Evolutionary conservation across 2,329 filamentous ascomycete species (phyloP).

Genomic region (Lachnellula cervina): DNA sequence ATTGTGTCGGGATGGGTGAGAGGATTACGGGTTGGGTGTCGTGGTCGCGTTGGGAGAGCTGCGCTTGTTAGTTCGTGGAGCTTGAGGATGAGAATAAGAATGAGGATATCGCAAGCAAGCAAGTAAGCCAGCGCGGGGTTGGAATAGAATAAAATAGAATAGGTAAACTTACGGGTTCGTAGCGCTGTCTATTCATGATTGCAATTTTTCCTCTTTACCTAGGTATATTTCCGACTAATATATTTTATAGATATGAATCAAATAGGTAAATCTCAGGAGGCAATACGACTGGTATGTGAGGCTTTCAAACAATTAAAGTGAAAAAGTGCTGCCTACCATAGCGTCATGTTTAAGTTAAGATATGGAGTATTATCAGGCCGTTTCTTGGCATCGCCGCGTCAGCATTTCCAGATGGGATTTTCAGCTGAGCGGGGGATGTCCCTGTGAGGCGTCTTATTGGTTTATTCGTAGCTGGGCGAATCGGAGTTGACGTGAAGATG

Average conservation of each 20-base stretch:
- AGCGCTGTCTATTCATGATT: conserved; percentile 24
- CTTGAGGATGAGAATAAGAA: background rate
- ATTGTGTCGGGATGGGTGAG: conserved; percentile 17
- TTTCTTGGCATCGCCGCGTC: background rate
- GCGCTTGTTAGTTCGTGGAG: background rate
- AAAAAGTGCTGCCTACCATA: background rate
- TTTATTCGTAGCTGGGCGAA: background rate
- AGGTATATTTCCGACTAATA: too few relatives aligned
- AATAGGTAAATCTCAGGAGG: too few relatives aligned
- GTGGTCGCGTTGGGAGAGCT: conserved; percentile 21
- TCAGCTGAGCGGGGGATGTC: background rate
- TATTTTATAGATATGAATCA: too few relatives aligned
- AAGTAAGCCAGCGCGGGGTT: background rate
- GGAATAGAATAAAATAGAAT: background rate
- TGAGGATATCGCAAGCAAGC: background rate
- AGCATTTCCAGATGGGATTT: background rate
- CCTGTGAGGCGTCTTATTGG: background rate
- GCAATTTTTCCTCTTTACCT: background rate
- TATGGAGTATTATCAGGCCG: background rate
- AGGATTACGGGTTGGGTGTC: conserved; percentile 18
- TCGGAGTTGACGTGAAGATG: background rate
- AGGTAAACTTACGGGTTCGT: conserved; percentile 21
- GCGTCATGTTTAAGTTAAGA: background rate
- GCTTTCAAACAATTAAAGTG: too few relatives aligned
- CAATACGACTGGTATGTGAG: too few relatives aligned